phyloP scores from a whole-genome alignment of 345 rosid species.

The Aurinia saxatilis region DNA sequence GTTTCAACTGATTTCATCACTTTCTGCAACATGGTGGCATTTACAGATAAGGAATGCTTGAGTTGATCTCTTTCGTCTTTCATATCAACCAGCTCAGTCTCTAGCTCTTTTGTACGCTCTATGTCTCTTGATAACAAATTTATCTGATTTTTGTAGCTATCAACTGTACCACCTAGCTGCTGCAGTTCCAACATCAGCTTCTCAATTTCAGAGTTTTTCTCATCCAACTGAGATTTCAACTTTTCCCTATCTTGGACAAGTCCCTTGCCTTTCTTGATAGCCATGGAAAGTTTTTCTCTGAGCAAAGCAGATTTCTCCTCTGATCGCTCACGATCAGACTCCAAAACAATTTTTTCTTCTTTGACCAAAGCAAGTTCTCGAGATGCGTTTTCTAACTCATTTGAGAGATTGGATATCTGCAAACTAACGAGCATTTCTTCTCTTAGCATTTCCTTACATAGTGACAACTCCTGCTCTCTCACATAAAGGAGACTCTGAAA shows the following conservation, averaged over 20 bases:
- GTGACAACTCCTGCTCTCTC: conserved; percentile 49
- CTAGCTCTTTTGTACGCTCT: conserved; percentile 49
- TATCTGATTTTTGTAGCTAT: conserved; percentile 50
- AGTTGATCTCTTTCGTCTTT: conserved; percentile 52
- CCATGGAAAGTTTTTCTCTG: conserved; percentile 80
- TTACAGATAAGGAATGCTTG: conserved; percentile 52
- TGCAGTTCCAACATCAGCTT: conserved; percentile 55
- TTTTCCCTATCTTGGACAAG: conserved; percentile 79
- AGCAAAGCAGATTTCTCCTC: conserved; percentile 75
- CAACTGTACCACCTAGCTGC: conserved; percentile 41
- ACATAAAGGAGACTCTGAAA: conserved; percentile 64
- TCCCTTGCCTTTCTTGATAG: conserved; percentile 93
- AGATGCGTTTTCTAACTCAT: conserved; percentile 36
- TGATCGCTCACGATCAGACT: conserved; percentile 60
- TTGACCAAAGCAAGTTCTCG: conserved; percentile 44
- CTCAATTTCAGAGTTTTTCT: conserved; percentile 57
- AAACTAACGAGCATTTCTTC: conserved; percentile 49
- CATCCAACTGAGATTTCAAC: conserved; percentile 53
- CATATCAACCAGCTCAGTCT: conserved; percentile 46
- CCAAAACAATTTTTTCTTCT: conserved; percentile 53
- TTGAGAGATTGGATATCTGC: conserved; percentile 38
- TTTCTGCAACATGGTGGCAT: conserved; percentile 44
- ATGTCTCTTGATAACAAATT: conserved; percentile 41
- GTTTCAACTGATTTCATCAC: conserved; percentile 45
- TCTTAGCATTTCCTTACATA: conserved; percentile 52